phyloP scores from a whole-genome alignment of 805 yeast species.

The Yarrowia divulgata region DNA sequence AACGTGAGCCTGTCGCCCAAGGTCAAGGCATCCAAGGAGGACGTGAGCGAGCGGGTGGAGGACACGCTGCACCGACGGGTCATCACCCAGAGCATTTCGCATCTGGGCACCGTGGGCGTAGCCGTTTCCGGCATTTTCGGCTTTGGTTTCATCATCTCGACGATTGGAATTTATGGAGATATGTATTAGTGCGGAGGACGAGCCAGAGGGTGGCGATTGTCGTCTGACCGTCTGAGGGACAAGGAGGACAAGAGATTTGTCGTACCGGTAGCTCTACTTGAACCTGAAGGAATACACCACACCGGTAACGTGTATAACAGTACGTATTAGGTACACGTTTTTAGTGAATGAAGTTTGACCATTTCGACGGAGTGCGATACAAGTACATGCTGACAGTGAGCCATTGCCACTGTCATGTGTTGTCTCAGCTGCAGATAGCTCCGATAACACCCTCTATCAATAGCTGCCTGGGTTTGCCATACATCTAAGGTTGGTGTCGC shows the following conservation, averaged over 20 bases:
- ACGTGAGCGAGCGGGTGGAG: slow-evolving; percentile 28
- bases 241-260: neutral
- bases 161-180: slow-evolving; percentile 47
- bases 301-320: neutral
- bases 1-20: slow-evolving; percentile 18
- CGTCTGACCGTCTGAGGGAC: neutral
- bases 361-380: too few relatives aligned
- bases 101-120: slow-evolving; percentile 32
- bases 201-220: neutral
- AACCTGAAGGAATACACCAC: too few relatives aligned
- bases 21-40: slow-evolving; percentile 19
- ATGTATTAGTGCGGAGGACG: slow-evolving; percentile 28
- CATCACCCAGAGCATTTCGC: slow-evolving; percentile 24
- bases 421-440: too few relatives aligned
- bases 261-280: neutral
- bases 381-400: too few relatives aligned
- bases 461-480: too few relatives aligned
- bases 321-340: slow-evolving; percentile 8
- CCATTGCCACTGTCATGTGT: neutral
- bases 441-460: too few relatives aligned
- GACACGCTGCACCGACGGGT: slow-evolving; percentile 35
- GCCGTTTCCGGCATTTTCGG: slow-evolving; percentile 40
- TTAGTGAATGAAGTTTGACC: slow-evolving; percentile 3
- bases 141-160: slow-evolving; percentile 43
- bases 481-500: too few relatives aligned